These are phyloP conservation scores for Ocimum tenuiflorum DNA, from an alignment of 257 asterid species.

Conservation along the genomic window DNA sequence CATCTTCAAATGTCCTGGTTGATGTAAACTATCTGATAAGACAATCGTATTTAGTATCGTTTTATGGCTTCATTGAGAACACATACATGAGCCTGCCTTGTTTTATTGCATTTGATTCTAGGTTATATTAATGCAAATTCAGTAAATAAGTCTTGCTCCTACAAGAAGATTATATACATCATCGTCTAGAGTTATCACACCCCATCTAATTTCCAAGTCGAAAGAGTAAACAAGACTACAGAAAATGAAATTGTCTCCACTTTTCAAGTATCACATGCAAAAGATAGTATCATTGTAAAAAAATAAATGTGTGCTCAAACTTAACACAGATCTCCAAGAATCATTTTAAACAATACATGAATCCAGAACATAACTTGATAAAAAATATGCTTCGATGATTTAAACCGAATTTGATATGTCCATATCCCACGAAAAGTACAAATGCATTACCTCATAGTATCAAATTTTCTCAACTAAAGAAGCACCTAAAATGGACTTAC, in stretches of 20 bases:
- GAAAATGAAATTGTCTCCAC: background rate
- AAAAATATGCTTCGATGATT: background rate
- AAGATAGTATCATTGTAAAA: background rate
- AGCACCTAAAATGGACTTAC: too few species aligned
- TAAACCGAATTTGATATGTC: background rate
- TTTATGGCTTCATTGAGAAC: background rate
- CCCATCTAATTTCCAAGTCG: too few species aligned
- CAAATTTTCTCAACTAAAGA: too few species aligned
- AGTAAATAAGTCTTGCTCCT: too few species aligned
- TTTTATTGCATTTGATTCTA: background rate
- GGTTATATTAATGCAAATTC: background rate
- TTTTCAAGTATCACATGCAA: background rate
- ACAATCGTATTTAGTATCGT: background rate
- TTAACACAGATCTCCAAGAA: too few species aligned
- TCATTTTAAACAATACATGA: too few species aligned
- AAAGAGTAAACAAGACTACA: background rate
- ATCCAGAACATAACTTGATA: too few species aligned
- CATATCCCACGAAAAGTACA: background rate
- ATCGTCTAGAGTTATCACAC: too few species aligned
- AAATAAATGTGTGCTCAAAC: too few species aligned
- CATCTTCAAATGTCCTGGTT: slow-evolving; percentile 91
- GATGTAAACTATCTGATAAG: slow-evolving; percentile 16
- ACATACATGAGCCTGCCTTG: background rate
- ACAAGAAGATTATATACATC: too few species aligned
- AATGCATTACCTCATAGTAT: background rate